Percentiles rank a stretch among this genome's conserved stretches.
These are phyloP conservation scores for Starmera quercuum DNA, from an alignment of 805 yeast genomes.

Conservation along the genomic window DNA sequence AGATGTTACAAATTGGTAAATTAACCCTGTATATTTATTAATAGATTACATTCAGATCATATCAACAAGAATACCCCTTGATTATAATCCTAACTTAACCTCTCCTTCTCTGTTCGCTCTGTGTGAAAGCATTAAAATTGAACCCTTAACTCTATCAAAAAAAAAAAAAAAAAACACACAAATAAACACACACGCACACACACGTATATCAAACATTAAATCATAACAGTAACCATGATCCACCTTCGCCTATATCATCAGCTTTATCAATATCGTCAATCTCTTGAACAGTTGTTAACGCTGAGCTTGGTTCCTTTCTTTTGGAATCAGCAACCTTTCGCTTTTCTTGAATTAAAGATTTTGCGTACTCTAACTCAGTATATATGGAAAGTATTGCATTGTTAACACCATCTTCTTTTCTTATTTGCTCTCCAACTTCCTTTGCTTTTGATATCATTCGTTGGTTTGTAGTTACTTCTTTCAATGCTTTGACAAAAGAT, in stretches of 20 bases:
- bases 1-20: slow-evolving; percentile 89
- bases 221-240: background rate
- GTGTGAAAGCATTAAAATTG: too few species aligned
- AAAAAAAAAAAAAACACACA: too few species aligned
- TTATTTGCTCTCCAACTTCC: slow-evolving; percentile 52
- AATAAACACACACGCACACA: too few species aligned
- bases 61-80: too few species aligned
- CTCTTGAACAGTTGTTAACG: too few species aligned
- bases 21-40: too few species aligned
- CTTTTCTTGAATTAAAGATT: slow-evolving; percentile 43
- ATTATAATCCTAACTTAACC: too few species aligned
- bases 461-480: slow-evolving; percentile 56
- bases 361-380: slow-evolving; percentile 70
- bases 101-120: too few species aligned
- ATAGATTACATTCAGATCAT: too few species aligned
- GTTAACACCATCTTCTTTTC: slow-evolving; percentile 72
- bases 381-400: slow-evolving; percentile 76
- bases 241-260: background rate
- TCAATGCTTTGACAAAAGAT: slow-evolving; percentile 59
- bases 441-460: slow-evolving; percentile 64
- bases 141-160: too few species aligned
- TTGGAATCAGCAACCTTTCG: slow-evolving; percentile 17
- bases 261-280: background rate
- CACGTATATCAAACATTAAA: background rate
- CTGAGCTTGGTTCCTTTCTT: slow-evolving; percentile 5